phyloP scores from a whole-genome alignment of 208 protist genomes.

The Leishmania guyanensis region DNA sequence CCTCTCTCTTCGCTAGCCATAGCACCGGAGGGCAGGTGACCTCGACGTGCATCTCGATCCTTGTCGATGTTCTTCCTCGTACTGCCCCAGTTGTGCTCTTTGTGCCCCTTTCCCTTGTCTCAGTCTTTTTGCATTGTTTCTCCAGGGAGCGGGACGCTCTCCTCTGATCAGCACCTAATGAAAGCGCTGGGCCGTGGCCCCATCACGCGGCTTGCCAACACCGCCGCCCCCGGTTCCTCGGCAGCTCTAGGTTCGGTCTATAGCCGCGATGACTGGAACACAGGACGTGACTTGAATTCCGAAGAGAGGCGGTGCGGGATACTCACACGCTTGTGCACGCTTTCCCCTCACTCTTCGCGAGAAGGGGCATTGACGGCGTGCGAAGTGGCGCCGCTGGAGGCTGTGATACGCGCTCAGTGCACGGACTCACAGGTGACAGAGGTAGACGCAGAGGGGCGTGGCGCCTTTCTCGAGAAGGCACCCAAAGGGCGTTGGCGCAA shows the following conservation, averaged over 20 bases:
- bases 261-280: conserved; percentile 56
- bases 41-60: not conserved
- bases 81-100: not conserved
- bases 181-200: conserved; percentile 41
- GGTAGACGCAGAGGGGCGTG: conserved; percentile 35
- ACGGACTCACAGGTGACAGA: conserved; percentile 83
- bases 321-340: conserved; percentile 27
- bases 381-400: conserved; percentile 10
- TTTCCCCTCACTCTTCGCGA: conserved; percentile 4
- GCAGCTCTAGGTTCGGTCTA: conserved; percentile 18
- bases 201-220: conserved; percentile 31
- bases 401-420: conserved; percentile 67
- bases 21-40: not conserved
- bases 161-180: conserved; percentile 10
- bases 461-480: conserved; percentile 46
- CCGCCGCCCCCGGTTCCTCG: not conserved
- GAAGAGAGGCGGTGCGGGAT: conserved; percentile 70
- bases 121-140: not conserved
- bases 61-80: not conserved
- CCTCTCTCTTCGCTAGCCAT: no score
- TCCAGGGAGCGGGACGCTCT: no score
- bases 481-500: conserved; percentile 82
- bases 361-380: not conserved
- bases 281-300: conserved; percentile 44
- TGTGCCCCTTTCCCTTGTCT: not conserved